Conservation (phyloP, 2,329 filamentous ascomycete species). For the Cordyceps farinosa region DNA sequence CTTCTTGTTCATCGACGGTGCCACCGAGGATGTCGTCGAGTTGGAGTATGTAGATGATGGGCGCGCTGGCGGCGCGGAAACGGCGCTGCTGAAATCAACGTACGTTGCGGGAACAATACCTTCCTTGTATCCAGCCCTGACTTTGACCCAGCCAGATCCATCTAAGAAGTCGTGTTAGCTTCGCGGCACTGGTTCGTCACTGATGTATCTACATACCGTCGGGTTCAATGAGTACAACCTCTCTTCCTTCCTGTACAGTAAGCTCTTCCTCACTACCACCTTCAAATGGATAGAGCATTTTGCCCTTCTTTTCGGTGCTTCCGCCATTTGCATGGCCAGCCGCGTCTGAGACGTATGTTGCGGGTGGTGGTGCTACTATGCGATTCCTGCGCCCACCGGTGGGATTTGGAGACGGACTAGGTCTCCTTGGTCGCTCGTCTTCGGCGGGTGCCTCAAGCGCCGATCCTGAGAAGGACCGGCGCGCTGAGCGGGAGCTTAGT, state of each 20-base stretch:
- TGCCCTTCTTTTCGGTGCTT: constrained; percentile 55
- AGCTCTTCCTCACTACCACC: constrained; percentile 78
- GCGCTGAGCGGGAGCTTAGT: constrained; percentile 76
- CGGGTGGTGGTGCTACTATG: constrained; percentile 82
- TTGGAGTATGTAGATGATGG: constrained; percentile 76
- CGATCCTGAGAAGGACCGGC: constrained; percentile 68
- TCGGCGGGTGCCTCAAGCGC: constrained; percentile 33
- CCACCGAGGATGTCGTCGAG: constrained; percentile 45
- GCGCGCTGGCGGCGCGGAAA: constrained; percentile 48
- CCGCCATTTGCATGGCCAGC: constrained; percentile 47
- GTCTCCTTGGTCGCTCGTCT: constrained; percentile 6
- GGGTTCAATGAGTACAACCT: constrained; percentile 74
- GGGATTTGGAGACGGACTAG: constrained; percentile 15
- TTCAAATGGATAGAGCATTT: constrained; percentile 87
- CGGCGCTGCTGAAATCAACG: constrained; percentile 60
- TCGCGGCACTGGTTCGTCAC: constrained; percentile 13
- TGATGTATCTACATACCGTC: constrained; percentile 65
- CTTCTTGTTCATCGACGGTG: constrained; percentile 58
- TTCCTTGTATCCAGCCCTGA: constrained; percentile 70
- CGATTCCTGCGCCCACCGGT: constrained; percentile 55
- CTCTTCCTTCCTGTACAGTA: constrained; percentile 71
- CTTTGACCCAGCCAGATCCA: constrained; percentile 86
- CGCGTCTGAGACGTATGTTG: constrained; percentile 71
- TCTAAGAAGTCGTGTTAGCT: constrained; percentile 50
- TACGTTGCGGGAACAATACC: constrained; percentile 88